Percentiles rank a stretch among this genome's conserved stretches.
Evolutionary conservation across 2,329 filamentous ascomycete genomes (phyloP).

Genomic region (Zymoseptoria passerinii): DNA sequence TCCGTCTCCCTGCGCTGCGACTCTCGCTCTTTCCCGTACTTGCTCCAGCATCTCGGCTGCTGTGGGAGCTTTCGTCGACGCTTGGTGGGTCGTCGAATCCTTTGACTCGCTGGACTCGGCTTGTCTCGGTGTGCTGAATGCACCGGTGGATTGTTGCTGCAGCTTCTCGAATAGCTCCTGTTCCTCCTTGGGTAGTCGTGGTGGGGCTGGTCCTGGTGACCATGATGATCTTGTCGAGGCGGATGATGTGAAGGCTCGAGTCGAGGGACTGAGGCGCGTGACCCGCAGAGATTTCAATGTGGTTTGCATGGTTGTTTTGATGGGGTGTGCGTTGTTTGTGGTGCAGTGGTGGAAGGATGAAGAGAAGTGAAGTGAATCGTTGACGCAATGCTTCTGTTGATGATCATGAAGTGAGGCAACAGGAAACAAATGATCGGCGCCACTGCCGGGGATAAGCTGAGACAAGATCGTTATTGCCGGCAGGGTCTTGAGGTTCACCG

Average conservation of each 20-base stretch:
- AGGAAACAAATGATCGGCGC: not conserved
- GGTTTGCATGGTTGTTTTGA: constrained; percentile 16
- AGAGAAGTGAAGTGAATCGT: not conserved
- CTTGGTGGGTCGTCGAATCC: not conserved
- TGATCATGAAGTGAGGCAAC: not conserved
- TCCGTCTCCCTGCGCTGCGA: constrained; percentile 50
- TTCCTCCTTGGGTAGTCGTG: constrained; percentile 76
- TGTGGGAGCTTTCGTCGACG: constrained; percentile 1
- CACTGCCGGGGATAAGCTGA: not conserved
- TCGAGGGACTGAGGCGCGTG: constrained; percentile 23
- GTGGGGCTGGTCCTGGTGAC: constrained; percentile 58
- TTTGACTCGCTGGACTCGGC: not conserved
- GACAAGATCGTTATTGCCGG: no score
- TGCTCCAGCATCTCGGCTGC: constrained; percentile 22
- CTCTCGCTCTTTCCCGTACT: constrained; percentile 32
- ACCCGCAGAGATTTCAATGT: constrained; percentile 13
- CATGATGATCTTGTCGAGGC: constrained; percentile 35
- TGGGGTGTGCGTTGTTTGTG: no score
- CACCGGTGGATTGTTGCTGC: constrained; percentile 68
- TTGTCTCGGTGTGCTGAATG: constrained; percentile 56
- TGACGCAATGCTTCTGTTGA: not conserved
- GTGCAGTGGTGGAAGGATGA: not conserved
- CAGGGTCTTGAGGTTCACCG: no score
- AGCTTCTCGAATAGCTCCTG: constrained; percentile 87
- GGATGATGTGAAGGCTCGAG: constrained; percentile 31